Base-by-base conservation (phyloP, 208 protist genomes). In the Leishmania gerbilli region DNA sequence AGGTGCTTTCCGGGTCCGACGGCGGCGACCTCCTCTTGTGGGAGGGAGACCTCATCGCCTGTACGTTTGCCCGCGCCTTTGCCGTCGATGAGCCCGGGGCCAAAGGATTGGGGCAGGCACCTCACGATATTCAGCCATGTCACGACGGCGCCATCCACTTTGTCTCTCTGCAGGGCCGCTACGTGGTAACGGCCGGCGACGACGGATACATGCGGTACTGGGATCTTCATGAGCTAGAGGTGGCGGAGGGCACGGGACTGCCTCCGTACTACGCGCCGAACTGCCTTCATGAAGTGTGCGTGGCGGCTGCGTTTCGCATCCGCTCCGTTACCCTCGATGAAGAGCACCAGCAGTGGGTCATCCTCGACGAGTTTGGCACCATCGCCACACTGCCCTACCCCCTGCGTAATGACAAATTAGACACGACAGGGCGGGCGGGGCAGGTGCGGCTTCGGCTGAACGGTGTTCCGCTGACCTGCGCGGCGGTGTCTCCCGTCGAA, bases 151-250 rank as follows among this genome's bases (percentile, higher is more conserved):
- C 88, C 62, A 98, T 99, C 74, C 94, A 98, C 77, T 88, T 93
- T 15, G 90, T 99, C 17, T 79, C 90, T 45, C 89, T 98, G 62
- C 83, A 97, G 55, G 90, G 81, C 27, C 64, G 71, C 42, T 89
- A 92, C 9, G 83, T 99, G 15, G 89, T 99, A 45, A 98, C 98
- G 19, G 98, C 94, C 21, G 99, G 99, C 40, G 86, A 96, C 37
- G 99, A 99, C 83, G 99, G 99, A 37, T 97, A 92, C 77, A 93
- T 99, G 67, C 90, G 97, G n/a, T 96, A 96, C 74, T 99, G 99
- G 99, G 81, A 93, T 64, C 87, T 97, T 71, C 89, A 86, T 13
- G 90, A 97, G 80, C 84, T 99, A 53, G 98, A 99, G 69, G 79
- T 88, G 34, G 98, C 97, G 1, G 97, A 99, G 68, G 91, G 95